phyloP scores from a whole-genome alignment of 768 basidiomycete species.

The Phanerodontia chrysosporium region DNA sequence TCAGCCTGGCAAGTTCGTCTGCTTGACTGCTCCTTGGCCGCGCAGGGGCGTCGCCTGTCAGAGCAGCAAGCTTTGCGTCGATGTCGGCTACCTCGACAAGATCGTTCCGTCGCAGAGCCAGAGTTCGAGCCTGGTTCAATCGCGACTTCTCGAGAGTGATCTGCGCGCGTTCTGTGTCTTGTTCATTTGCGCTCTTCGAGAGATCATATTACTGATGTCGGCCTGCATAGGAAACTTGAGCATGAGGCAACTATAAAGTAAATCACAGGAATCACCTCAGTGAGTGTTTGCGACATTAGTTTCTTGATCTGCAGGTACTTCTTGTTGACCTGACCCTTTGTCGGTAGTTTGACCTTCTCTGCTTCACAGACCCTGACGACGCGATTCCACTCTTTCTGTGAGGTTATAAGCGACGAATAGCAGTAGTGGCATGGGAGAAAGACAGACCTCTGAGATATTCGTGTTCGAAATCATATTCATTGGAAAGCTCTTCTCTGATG shows the following conservation, averaged over 20 bases:
- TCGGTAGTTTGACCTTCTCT: slow-evolving; percentile 64
- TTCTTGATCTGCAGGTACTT: slow-evolving; percentile 62
- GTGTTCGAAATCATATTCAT: slow-evolving; percentile 91
- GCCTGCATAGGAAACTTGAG: slow-evolving; percentile 41
- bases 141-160: slow-evolving; percentile 58
- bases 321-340: slow-evolving; percentile 58
- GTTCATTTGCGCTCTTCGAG: slow-evolving; percentile 48
- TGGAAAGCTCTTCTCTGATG: slow-evolving; percentile 49
- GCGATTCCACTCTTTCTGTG: slow-evolving; percentile 71
- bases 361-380: slow-evolving; percentile 38
- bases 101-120: slow-evolving; percentile 76
- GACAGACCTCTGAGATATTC: slow-evolving; percentile 49
- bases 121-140: slow-evolving; percentile 64
- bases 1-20: slow-evolving; percentile 62
- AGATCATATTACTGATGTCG: slow-evolving; percentile 78
- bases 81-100: slow-evolving; percentile 54
- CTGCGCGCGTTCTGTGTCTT: slow-evolving; percentile 27
- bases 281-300: slow-evolving; percentile 57
- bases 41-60: slow-evolving; percentile 27
- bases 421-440: not conserved
- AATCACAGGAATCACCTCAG: slow-evolving; percentile 57
- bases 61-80: slow-evolving; percentile 57
- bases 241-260: not conserved
- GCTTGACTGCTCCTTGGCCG: slow-evolving; percentile 7
- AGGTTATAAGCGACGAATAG: not conserved